These are phyloP conservation scores for Musa beccarii DNA, from an alignment of 176 grass and related monocot genomes.

Conservation along the genomic window DNA sequence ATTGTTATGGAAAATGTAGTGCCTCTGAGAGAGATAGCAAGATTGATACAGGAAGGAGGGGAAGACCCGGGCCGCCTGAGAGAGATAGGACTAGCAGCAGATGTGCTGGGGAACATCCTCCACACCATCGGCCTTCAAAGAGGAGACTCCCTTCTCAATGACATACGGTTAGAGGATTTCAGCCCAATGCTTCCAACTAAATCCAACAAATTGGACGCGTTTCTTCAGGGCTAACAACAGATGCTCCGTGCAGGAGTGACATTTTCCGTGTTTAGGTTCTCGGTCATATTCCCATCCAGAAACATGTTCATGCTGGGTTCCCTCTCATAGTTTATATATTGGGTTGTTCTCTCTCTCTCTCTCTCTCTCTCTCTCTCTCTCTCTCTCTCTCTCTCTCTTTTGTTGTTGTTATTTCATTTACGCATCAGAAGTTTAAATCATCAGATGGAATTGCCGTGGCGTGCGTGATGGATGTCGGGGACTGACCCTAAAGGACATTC, in stretches of 20 bases:
- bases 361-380: no score
- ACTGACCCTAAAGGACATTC: no score
- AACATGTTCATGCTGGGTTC: neutral
- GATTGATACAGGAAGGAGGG: constrained; percentile 58
- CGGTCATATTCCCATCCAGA: neutral
- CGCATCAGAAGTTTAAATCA: no score
- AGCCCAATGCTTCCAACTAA: constrained; percentile 40
- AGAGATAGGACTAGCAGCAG: constrained; percentile 53
- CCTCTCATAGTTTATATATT: no score
- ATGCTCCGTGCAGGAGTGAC: constrained; percentile 26
- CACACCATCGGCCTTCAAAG: constrained; percentile 51
- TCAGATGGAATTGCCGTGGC: no score
- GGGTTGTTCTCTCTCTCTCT: no score
- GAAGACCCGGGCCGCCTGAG: constrained; percentile 57
- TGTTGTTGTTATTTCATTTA: no score
- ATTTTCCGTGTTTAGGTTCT: neutral
- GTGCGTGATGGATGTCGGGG: no score
- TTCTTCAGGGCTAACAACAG: constrained; percentile 38
- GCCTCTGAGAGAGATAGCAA: constrained; percentile 51
- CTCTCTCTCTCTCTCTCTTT: rapidly evolving
- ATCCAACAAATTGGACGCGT: constrained; percentile 61
- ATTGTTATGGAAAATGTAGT: constrained; percentile 55
- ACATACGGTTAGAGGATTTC: constrained; percentile 66
- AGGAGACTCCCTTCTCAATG: constrained; percentile 49
- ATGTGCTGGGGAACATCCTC: constrained; percentile 57